Percentiles rank a stretch among this genome's conserved stretches.
Conservation (phyloP, 1,284 basidiomycete genomes). For the Melanopsichium pennsylvanicum region DNA sequence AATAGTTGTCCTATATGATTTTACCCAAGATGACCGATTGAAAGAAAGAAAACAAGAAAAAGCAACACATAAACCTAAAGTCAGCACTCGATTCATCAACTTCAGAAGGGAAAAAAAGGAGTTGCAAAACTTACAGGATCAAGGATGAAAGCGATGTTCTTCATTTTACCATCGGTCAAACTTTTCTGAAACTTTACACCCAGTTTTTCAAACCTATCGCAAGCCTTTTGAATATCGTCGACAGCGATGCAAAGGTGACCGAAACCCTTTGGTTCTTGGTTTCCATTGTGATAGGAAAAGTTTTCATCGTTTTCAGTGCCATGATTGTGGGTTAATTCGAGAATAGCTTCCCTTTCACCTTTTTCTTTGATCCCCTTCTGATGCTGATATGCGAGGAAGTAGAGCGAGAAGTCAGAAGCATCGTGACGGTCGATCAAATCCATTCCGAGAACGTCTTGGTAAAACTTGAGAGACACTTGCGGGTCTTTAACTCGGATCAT, state of each 20-base stretch:
- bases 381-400: slow-evolving; percentile 81
- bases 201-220: slow-evolving; percentile 81
- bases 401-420: slow-evolving; percentile 70
- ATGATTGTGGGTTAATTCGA: slow-evolving; percentile 58
- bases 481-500: slow-evolving; percentile 91
- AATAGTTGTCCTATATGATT: slow-evolving; percentile 66
- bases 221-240: slow-evolving; percentile 82
- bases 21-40: too few relatives aligned
- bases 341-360: slow-evolving; percentile 72
- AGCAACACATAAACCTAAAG: too few relatives aligned
- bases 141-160: slow-evolving; percentile 81
- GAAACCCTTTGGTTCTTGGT: slow-evolving; percentile 61
- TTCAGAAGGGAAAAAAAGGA: not conserved
- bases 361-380: slow-evolving; percentile 69
- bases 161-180: slow-evolving; percentile 85
- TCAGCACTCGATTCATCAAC: too few relatives aligned
- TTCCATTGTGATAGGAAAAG: slow-evolving; percentile 63
- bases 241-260: slow-evolving; percentile 79
- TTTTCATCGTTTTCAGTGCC: slow-evolving; percentile 61
- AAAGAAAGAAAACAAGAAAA: not conserved
- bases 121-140: slow-evolving; percentile 71
- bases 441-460: slow-evolving; percentile 77
- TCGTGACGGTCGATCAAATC: slow-evolving; percentile 72
- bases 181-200: slow-evolving; percentile 89
- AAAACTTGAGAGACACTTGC: slow-evolving; percentile 68